A percentile compares a stretch with the other conserved stretches of the same genome.
Evolutionary conservation across 495 filamentous ascomycete genomes (phyloP).

Genomic region (Aspergillus incahuasiensis): DNA sequence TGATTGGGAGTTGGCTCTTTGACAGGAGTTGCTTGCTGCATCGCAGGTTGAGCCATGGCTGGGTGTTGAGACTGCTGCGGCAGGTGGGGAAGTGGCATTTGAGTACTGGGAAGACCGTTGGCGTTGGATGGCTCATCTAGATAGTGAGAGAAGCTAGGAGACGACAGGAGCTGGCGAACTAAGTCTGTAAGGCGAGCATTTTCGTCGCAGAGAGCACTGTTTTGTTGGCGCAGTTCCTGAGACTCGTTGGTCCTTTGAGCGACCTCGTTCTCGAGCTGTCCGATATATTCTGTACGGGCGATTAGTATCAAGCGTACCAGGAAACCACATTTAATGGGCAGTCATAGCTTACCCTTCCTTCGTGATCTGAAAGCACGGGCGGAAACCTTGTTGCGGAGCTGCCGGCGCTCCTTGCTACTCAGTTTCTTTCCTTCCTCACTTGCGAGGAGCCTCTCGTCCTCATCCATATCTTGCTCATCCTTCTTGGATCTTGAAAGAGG

Average conservation of each 20-base stretch:
- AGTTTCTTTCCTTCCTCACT: constrained; percentile 98
- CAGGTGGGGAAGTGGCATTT: constrained; percentile 25
- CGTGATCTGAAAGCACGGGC: constrained; percentile 92
- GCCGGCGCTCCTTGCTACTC: constrained; percentile 86
- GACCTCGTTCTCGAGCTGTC: constrained; percentile 82
- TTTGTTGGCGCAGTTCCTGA: constrained; percentile 65
- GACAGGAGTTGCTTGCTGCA: constrained; percentile 29
- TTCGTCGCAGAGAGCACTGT: constrained; percentile 69
- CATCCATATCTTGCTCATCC: constrained; percentile 97
- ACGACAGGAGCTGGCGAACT: constrained; percentile 77
- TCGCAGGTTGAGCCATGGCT: constrained; percentile 24
- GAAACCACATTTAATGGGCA: too few species aligned
- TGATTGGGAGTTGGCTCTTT: constrained; percentile 64
- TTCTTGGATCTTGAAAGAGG: constrained; percentile 65
- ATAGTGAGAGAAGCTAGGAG: constrained; percentile 78
- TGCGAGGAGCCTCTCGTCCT: constrained; percentile 86
- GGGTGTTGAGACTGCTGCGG: constrained; percentile 33
- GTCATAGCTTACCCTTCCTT: constrained; percentile 75
- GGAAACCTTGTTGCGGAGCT: constrained; percentile 96
- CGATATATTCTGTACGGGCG: constrained; percentile 73
- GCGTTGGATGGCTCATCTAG: constrained; percentile 66
- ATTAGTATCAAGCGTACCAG: constrained; percentile 40
- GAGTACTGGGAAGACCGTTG: constrained; percentile 39
- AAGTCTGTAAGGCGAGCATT: constrained; percentile 74
- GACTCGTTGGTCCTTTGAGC: constrained; percentile 66